Evolutionary conservation across 179 eudicot genomes (phyloP), one percentile per base, ranked within the genome.

Genomic region (Carnegiea gigantea): DNA sequence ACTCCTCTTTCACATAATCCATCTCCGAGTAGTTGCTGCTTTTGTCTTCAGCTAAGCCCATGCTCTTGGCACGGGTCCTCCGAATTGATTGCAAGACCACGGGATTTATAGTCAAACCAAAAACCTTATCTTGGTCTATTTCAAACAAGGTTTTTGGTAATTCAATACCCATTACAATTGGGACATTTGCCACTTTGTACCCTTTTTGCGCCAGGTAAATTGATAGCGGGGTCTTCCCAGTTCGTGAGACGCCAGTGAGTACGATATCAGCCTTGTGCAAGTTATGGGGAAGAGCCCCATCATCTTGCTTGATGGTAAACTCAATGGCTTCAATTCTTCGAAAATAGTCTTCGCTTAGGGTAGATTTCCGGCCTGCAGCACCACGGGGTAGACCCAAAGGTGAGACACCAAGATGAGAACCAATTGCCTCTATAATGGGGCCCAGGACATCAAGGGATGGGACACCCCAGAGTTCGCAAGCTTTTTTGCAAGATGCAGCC

Each of bases 301-400:
- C 99, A 38, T 95, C 99, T 85, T 95, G 99, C 86, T 94, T 95
- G 81, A 95, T 94, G 67, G 98, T 95, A 77, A 95, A 95, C 73
- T 95, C 99, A 26, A 95, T 87, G 36, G 99, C 99, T 80, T 95
- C 99, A 10, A 95, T 94, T 80, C 99, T 86, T 68, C 74, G 80
- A 83, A 95, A 95, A 84, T 95, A 95, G 18, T 95, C 99, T 49
- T 92, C 96, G 6, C 86, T 85, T 28, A 94, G 88, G 67, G 91
- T 80, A 65, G 77, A 38, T 10, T 79, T 84, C 80, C 90, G 83
- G 46, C 98, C 98, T 3, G 92, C 90, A 44, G 99, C 98, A 67
- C 98, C 94, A 68, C 99, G 94, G 21, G 99, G 93, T 23, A 95
- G 90, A 9, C 98, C 98, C 38, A 93, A 92, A 33, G 99, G 97